A percentile compares a stretch with the other conserved stretches of the same genome.
Conservation (phyloP, 2,329 filamentous ascomycete species). For the Lachnellula subtilissima region DNA sequence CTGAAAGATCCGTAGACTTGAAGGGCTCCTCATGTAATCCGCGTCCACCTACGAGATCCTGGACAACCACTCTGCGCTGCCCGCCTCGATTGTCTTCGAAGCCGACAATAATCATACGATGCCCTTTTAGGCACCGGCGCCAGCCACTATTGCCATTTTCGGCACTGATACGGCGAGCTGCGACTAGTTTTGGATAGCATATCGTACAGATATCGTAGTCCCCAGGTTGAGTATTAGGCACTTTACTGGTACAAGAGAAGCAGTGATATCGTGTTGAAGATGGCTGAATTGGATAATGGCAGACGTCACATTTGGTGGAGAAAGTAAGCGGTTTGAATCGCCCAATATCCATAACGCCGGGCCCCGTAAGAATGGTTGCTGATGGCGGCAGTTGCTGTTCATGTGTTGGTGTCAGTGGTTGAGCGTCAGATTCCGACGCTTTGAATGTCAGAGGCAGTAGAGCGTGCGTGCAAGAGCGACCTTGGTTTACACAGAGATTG, state of each 20-base stretch:
- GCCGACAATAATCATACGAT: slow-evolving; percentile 77
- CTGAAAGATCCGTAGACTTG: slow-evolving; percentile 26
- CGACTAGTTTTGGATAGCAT: slow-evolving; percentile 69
- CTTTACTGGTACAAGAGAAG: slow-evolving; percentile 59
- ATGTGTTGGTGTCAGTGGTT: slow-evolving; percentile 38
- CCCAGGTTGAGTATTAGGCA: slow-evolving; percentile 49
- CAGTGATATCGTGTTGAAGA: slow-evolving; percentile 74
- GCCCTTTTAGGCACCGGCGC: slow-evolving; percentile 74
- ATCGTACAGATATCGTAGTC: slow-evolving; percentile 80
- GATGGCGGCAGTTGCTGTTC: slow-evolving; percentile 40
- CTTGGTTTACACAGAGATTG: slow-evolving; percentile 79
- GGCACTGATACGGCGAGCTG: slow-evolving; percentile 58
- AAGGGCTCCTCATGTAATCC: slow-evolving; percentile 56
- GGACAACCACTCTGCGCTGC: slow-evolving; percentile 61
- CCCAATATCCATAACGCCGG: slow-evolving; percentile 40
- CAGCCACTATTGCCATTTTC: slow-evolving; percentile 79
- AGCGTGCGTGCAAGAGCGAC: slow-evolving; percentile 74
- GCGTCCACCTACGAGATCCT: slow-evolving; percentile 73
- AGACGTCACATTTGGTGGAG: slow-evolving; percentile 73
- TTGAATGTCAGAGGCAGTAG: slow-evolving; percentile 71
- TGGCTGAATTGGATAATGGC: slow-evolving; percentile 66
- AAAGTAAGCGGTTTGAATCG: slow-evolving; percentile 67
- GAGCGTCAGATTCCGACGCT: slow-evolving; percentile 30
- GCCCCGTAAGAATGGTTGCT: slow-evolving; percentile 45
- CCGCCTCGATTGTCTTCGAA: slow-evolving; percentile 67